Evolutionary conservation across 352 stramenopile species (phyloP), one percentile per base, ranked within the genome.

Genomic region (Phytophthora melonis): DNA sequence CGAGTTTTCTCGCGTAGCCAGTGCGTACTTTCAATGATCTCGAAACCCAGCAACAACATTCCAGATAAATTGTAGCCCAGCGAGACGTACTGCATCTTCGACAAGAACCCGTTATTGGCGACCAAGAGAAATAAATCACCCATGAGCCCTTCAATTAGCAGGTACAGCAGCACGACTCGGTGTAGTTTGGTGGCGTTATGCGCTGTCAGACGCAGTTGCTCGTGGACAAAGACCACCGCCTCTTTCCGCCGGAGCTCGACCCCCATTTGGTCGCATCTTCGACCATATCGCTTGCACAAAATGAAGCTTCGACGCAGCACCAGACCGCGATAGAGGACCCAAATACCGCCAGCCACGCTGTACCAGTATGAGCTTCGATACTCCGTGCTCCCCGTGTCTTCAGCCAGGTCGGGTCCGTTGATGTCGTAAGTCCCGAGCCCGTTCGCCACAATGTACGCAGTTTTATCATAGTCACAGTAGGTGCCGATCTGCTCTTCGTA

Each of bases 51-150:
- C 23, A 76, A 65, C 9, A 81, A 11, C 53, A 78, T 21, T 5
- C 74, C 74, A 0, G 74, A 71, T 0, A 78, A 27, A 19, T 81
- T 81, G 34, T 78, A 78, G 32, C 70, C 71, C 25, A 75, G 49
- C n/a, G 68, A 75, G 19, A 61, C 47, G 30, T 71, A 75, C 23
- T 75, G 68, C 11, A 78, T 54, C 19, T 72, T 70, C 13, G 66
- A 49, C 41, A 53, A 49, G 5, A 81, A 56, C 0, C 70, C 74
- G 39, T 71, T 67, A 43, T 74, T 78, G 14, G 70, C 65, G 9
- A 80, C 62, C 19, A 78, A 56, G 19, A 80, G 70, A 58, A 76
- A 27, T 85, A 78, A 64, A 45, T 45, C 36, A 11, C 36, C 36
- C 36, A 45, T 45, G 36, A 45, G 36, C 36, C 11, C 36, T 45